A percentile compares a stretch with the other conserved stretches of the same genome.
Evolutionary conservation across 768 basidiomycete species (phyloP).

Genomic region (Leccinum pellstonianum): DNA sequence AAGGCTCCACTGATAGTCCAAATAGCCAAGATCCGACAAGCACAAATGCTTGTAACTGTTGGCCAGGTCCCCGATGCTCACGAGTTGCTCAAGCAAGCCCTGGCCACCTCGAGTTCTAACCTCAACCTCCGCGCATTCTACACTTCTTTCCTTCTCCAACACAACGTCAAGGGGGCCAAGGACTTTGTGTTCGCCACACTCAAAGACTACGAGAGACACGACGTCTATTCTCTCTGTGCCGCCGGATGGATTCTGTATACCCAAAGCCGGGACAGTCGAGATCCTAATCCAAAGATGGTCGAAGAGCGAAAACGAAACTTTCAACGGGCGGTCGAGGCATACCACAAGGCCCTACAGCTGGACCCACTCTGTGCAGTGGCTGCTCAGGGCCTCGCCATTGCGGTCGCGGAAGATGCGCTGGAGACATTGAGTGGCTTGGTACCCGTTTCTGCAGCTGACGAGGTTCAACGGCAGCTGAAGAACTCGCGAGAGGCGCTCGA

Average conservation of each 20-base stretch:
- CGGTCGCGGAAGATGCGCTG: slow-evolving; percentile 88
- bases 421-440: slow-evolving; percentile 60
- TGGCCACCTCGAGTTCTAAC: slow-evolving; percentile 72
- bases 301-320: slow-evolving; percentile 76
- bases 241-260: slow-evolving; percentile 85
- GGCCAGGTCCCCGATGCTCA: slow-evolving; percentile 82
- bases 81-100: slow-evolving; percentile 84
- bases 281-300: slow-evolving; percentile 47
- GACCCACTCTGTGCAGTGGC: slow-evolving; percentile 89
- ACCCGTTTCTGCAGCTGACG: slow-evolving; percentile 53
- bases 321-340: slow-evolving; percentile 84
- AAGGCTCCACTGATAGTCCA: slow-evolving; percentile 9
- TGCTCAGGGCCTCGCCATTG: slow-evolving; percentile 93
- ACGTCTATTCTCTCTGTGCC: slow-evolving; percentile 89
- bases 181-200: slow-evolving; percentile 90
- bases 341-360: slow-evolving; percentile 83
- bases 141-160: slow-evolving; percentile 87
- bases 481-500: slow-evolving; percentile 86
- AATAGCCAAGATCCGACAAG: slow-evolving; percentile 89
- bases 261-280: slow-evolving; percentile 81
- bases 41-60: slow-evolving; percentile 68
- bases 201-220: slow-evolving; percentile 82
- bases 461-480: slow-evolving; percentile 60
- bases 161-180: slow-evolving; percentile 69
- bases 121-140: slow-evolving; percentile 91